These are phyloP conservation scores for Gloeopeniophorella convolvens DNA, from an alignment of 768 basidiomycete species.

Conservation along the genomic window DNA sequence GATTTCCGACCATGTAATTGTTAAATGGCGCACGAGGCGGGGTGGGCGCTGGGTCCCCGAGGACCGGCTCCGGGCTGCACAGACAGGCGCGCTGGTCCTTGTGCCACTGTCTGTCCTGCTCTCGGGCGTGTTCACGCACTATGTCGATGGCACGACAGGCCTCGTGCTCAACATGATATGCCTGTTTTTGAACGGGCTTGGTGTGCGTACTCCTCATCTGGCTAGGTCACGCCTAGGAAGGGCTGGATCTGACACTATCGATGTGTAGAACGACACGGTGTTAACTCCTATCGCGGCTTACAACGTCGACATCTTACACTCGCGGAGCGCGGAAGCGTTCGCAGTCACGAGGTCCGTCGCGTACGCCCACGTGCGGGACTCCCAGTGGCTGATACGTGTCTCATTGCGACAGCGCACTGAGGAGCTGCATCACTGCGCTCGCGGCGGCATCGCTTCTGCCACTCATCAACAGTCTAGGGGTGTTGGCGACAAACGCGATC, in stretches of 20 bases:
- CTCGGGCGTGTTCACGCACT: slow-evolving; percentile 46
- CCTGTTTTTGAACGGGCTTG: slow-evolving; percentile 58
- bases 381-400: not conserved
- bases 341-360: slow-evolving; percentile 47
- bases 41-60: slow-evolving; percentile 61
- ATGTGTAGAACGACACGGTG: slow-evolving; percentile 27
- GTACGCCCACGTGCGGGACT: not conserved
- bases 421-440: slow-evolving; percentile 38
- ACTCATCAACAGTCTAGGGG: slow-evolving; percentile 46
- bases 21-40: slow-evolving; percentile 41
- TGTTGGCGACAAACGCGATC: slow-evolving; percentile 41
- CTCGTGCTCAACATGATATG: slow-evolving; percentile 45
- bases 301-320: slow-evolving; percentile 52
- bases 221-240: not conserved
- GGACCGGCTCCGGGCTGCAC: slow-evolving; percentile 52
- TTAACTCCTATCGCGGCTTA: slow-evolving; percentile 53
- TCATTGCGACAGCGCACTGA: slow-evolving; percentile 36
- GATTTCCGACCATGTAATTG: slow-evolving; percentile 49
- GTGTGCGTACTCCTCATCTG: slow-evolving; percentile 34
- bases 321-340: slow-evolving; percentile 56
- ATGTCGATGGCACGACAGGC: slow-evolving; percentile 43
- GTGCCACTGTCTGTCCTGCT: slow-evolving; percentile 46
- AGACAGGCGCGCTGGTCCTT: slow-evolving; percentile 41
- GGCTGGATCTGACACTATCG: not conserved
- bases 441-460: slow-evolving; percentile 45